These are phyloP conservation scores for Cetradonia linearis DNA, from an alignment of 495 filamentous ascomycete species.

Conservation along the genomic window DNA sequence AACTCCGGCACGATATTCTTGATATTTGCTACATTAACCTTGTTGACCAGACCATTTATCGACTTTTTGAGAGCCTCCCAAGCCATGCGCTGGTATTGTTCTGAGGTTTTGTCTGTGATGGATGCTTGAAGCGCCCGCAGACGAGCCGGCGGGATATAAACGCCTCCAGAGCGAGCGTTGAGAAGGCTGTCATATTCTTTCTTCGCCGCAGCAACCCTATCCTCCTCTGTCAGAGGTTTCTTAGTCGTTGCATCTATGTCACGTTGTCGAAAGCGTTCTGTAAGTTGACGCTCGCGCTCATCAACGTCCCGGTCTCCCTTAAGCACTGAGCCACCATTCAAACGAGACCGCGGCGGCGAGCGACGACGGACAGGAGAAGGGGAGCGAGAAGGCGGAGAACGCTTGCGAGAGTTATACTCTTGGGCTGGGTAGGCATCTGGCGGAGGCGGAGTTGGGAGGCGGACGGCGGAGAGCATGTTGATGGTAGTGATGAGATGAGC, in stretches of 20 bases:
- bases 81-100: constrained; percentile 98
- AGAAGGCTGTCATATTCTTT: constrained; percentile 86
- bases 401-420: constrained; percentile 45
- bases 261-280: constrained; percentile 47
- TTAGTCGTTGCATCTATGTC: constrained; percentile 40
- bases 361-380: constrained; percentile 53
- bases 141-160: constrained; percentile 87
- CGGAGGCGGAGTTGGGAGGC: constrained; percentile 57
- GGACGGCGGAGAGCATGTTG: constrained; percentile 55
- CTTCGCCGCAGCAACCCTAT: constrained; percentile 74
- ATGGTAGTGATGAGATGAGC: background rate
- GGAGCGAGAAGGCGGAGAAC: constrained; percentile 52
- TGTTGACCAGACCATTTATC: constrained; percentile 97
- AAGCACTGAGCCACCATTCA: constrained; percentile 31
- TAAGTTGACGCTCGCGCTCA: constrained; percentile 54
- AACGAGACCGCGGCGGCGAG: constrained; percentile 41
- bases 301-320: constrained; percentile 44
- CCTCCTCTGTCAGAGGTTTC: constrained; percentile 64
- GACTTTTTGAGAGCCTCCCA: constrained; percentile 99
- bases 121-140: constrained; percentile 87
- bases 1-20: constrained; percentile 93
- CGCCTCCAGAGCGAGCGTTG: constrained; percentile 84
- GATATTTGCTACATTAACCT: constrained; percentile 95
- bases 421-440: constrained; percentile 38
- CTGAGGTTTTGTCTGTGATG: constrained; percentile 90